Percentiles rank a stretch among this genome's conserved stretches.
phyloP scores from a whole-genome alignment of 1,139 yeast genomes.

The Yamadazyma dendronema region DNA sequence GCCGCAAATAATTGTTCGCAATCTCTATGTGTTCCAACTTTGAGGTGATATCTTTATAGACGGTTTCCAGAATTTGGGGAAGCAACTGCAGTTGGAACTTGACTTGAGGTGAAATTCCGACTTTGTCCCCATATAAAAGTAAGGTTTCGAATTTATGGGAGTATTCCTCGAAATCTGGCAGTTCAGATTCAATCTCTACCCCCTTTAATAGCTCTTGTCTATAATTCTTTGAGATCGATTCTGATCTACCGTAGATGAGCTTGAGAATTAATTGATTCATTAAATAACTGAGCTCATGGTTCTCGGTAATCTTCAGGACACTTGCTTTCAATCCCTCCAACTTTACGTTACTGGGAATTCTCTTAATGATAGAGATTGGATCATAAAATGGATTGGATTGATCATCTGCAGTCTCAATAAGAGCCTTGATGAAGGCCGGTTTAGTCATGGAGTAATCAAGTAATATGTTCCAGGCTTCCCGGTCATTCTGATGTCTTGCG shows the following conservation, averaged over 20 bases:
- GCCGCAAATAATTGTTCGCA: conserved; percentile 3
- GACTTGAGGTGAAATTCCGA: conserved; percentile 1
- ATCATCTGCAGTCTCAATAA: conserved; percentile 69
- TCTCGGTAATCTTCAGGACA: conserved; percentile 60
- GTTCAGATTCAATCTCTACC: conserved; percentile 23
- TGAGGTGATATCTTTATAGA: conserved; percentile 1
- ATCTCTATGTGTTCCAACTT: conserved; percentile 6
- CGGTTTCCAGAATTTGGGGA: background rate
- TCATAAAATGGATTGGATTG: conserved; percentile 51
- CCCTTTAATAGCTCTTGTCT: conserved; percentile 44
- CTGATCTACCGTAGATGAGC: conserved; percentile 62
- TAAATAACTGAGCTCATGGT: conserved; percentile 58
- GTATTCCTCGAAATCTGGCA: conserved; percentile 17
- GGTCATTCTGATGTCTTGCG: conserved; percentile 70
- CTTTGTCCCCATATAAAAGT: conserved; percentile 15
- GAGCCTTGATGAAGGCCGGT: conserved; percentile 71
- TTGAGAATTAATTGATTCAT: conserved; percentile 60
- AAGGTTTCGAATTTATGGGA: conserved; percentile 25
- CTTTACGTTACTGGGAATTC: conserved; percentile 60
- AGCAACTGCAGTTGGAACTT: conserved; percentile 3
- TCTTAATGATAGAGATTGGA: conserved; percentile 63
- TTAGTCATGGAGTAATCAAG: conserved; percentile 68
- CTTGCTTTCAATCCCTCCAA: conserved; percentile 67
- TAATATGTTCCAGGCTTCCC: conserved; percentile 76
- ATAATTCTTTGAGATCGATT: conserved; percentile 37